These are phyloP conservation scores for Ogataea zsoltii DNA, from an alignment of 805 yeast species.

Conservation along the genomic window DNA sequence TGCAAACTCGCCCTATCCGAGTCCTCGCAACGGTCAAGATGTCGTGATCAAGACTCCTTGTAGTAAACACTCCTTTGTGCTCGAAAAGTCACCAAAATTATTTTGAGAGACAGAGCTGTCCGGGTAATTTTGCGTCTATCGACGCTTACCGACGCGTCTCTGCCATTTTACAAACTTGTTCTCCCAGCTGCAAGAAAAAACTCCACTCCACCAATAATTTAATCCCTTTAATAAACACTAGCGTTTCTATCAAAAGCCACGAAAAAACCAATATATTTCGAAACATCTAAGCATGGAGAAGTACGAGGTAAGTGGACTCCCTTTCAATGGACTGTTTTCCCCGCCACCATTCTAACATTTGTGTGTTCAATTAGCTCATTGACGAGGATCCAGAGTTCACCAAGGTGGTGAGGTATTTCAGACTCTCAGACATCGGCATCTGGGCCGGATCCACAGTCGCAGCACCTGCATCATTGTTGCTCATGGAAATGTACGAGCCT, in stretches of 20 bases:
- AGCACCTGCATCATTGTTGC: slow-evolving; percentile 48
- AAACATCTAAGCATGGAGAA: slow-evolving; percentile 18
- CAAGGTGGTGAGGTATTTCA: slow-evolving; percentile 71
- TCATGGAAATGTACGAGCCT: slow-evolving; percentile 50
- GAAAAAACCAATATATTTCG: too few relatives aligned
- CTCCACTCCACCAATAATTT: background rate
- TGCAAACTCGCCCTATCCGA: too few relatives aligned
- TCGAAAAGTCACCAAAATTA: background rate
- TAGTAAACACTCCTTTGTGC: background rate
- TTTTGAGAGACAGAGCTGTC: background rate
- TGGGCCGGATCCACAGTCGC: slow-evolving; percentile 49
- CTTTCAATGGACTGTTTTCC: background rate
- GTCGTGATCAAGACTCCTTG: too few relatives aligned
- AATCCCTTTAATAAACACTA: background rate
- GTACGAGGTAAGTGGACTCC: slow-evolving; percentile 27
- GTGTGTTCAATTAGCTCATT: slow-evolving; percentile 41
- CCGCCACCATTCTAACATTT: background rate
- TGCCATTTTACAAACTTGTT: background rate
- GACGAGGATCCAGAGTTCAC: slow-evolving; percentile 78
- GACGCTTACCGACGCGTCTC: background rate
- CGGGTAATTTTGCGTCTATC: slow-evolving; percentile 1
- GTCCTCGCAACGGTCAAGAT: too few relatives aligned
- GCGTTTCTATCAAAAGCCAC: too few relatives aligned
- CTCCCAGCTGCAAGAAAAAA: background rate
- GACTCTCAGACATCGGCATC: slow-evolving; percentile 62